Percentiles rank a stretch among this genome's conserved stretches.
Conservation (phyloP, 2,329 filamentous ascomycete genomes). For the Sporothrix humicola region DNA sequence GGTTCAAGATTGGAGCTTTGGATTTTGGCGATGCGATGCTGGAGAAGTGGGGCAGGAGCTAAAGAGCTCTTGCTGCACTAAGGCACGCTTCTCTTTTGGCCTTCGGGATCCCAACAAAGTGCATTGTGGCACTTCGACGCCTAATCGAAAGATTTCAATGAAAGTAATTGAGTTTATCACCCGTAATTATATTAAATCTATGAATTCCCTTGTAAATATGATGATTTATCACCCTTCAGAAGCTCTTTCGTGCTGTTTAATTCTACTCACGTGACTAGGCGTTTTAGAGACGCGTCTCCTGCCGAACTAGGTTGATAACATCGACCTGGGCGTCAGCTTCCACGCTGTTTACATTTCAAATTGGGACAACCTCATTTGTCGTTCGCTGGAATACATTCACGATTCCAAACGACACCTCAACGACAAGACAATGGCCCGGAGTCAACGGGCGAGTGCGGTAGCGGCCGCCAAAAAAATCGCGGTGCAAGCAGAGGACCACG, state of each 20-base stretch:
- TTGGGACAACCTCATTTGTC: not conserved
- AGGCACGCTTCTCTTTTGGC: not conserved
- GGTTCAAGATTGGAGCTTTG: slow-evolving; percentile 4
- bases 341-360: not conserved
- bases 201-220: too few relatives aligned
- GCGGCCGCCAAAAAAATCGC: slow-evolving; percentile 32
- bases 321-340: not conserved
- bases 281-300: slow-evolving; percentile 21
- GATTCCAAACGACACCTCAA: not conserved
- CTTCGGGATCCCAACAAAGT: too few relatives aligned
- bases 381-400: not conserved
- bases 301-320: not conserved
- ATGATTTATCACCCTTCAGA: not conserved
- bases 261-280: slow-evolving; percentile 30
- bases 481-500: slow-evolving; percentile 24
- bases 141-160: too few relatives aligned
- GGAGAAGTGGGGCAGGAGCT: slow-evolving; percentile 24
- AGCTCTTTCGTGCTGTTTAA: not conserved
- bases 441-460: slow-evolving; percentile 33
- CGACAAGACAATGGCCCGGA: slow-evolving; percentile 29
- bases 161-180: too few relatives aligned
- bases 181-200: too few relatives aligned
- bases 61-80: not conserved
- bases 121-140: too few relatives aligned
- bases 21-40: slow-evolving; percentile 26